Evolutionary conservation across 768 basidiomycete genomes (phyloP).

Genomic region (Leccinum arenicola): DNA sequence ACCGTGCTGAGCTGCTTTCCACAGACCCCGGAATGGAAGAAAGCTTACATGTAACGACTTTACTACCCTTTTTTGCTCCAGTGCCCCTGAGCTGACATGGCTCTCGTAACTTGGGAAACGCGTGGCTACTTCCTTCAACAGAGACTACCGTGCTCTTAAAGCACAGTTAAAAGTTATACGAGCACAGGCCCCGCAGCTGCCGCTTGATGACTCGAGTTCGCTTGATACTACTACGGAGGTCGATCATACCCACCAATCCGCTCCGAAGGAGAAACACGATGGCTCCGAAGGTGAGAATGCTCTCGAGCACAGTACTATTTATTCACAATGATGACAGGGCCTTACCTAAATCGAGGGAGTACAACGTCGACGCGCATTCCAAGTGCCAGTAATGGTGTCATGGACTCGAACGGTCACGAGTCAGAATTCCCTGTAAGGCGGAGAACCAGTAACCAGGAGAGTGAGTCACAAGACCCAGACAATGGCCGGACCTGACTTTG

Average conservation of each 20-base stretch:
- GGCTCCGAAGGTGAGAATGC: neutral
- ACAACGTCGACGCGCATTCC: slow-evolving; percentile 2
- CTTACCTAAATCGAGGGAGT: neutral
- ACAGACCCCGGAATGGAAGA: slow-evolving; percentile 65
- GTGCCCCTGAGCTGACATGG: neutral
- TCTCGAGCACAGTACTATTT: neutral
- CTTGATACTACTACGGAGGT: slow-evolving; percentile 2
- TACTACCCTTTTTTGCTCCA: neutral
- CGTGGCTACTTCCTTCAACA: slow-evolving; percentile 23
- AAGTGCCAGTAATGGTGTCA: neutral
- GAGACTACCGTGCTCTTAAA: slow-evolving; percentile 74
- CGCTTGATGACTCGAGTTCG: slow-evolving; percentile 2
- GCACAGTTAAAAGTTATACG: slow-evolving; percentile 61
- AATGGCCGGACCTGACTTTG: neutral
- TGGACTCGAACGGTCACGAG: neutral
- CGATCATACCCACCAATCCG: neutral
- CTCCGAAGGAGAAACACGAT: neutral
- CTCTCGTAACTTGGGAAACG: neutral
- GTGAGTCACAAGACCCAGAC: slow-evolving; percentile 3
- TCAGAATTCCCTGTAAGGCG: neutral
- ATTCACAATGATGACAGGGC: neutral
- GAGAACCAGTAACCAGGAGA: neutral
- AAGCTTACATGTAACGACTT: slow-evolving; percentile 25
- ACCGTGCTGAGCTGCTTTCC: neutral
- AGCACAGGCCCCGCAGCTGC: slow-evolving; percentile 26